phyloP scores from a whole-genome alignment of 495 filamentous ascomycete genomes.

The Talaromyces stipitatus region DNA sequence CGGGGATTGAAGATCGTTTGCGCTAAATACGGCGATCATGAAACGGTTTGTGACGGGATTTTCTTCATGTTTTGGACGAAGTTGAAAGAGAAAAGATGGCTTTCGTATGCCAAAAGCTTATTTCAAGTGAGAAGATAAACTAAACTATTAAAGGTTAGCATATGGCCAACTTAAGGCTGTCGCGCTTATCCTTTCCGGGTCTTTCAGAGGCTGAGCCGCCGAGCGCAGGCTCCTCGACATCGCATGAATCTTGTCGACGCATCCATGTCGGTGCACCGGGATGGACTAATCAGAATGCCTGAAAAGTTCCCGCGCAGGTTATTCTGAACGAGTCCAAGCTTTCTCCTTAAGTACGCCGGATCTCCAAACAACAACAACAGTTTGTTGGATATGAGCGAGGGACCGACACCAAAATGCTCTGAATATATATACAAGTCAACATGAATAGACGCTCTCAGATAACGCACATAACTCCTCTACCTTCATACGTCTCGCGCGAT shows the following conservation, averaged over 20 bases:
- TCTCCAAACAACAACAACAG: background rate
- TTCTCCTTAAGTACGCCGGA: background rate
- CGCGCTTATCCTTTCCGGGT: background rate
- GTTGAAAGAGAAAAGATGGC: too few species aligned
- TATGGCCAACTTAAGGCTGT: background rate
- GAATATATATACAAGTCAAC: background rate
- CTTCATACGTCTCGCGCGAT: conserved; percentile 54
- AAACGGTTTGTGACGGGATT: too few species aligned
- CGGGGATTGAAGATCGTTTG: too few species aligned
- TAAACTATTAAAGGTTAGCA: background rate
- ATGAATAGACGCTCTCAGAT: conserved; percentile 35
- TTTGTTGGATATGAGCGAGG: too few species aligned
- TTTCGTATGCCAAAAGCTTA: background rate
- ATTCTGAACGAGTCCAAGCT: background rate
- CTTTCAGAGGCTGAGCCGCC: background rate
- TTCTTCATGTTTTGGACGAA: too few species aligned
- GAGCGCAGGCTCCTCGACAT: too few species aligned
- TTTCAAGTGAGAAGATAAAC: background rate
- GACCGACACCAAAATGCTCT: background rate
- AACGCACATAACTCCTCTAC: conserved; percentile 66
- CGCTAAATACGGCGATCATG: too few species aligned
- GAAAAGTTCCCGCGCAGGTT: background rate
- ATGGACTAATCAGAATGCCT: background rate
- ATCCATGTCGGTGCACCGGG: background rate
- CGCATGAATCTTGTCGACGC: background rate